Evolutionary conservation across 2,329 filamentous ascomycete species (phyloP).

Genomic region (Penicillium olsonii): DNA sequence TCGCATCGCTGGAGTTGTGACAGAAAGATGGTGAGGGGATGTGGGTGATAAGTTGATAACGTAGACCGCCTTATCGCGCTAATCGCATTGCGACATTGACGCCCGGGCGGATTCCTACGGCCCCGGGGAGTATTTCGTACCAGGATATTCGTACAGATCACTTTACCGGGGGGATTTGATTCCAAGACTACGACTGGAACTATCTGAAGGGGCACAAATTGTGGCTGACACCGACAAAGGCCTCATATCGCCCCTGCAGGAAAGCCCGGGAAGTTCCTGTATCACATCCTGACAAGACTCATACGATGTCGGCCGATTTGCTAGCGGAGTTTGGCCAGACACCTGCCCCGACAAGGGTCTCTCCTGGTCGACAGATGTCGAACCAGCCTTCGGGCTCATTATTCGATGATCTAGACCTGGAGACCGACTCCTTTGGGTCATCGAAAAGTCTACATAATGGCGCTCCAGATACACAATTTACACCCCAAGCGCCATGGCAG

Average conservation of each 20-base stretch:
- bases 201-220: neutral
- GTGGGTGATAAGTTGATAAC: slow-evolving; percentile 23
- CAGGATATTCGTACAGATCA: neutral
- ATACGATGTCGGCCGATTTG: slow-evolving; percentile 55
- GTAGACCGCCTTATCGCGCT: slow-evolving; percentile 28
- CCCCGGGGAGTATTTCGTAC: no score
- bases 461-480: neutral
- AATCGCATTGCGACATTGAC: slow-evolving; percentile 12
- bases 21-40: slow-evolving; percentile 21
- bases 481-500: slow-evolving; percentile 8
- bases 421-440: slow-evolving; percentile 15
- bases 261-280: neutral
- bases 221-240: neutral
- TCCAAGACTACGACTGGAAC: neutral
- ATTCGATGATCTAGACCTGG: slow-evolving; percentile 25
- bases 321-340: slow-evolving; percentile 52
- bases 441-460: neutral
- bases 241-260: neutral
- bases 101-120: no score
- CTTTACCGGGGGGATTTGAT: neutral
- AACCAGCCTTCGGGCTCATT: slow-evolving; percentile 20
- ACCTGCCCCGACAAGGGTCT: slow-evolving; percentile 19
- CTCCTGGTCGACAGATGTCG: slow-evolving; percentile 8
- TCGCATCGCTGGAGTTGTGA: slow-evolving; percentile 47
- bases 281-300: slow-evolving; percentile 5